Conservation (phyloP, 2,329 filamentous ascomycete species). For the Rhynchosporium secalis region DNA sequence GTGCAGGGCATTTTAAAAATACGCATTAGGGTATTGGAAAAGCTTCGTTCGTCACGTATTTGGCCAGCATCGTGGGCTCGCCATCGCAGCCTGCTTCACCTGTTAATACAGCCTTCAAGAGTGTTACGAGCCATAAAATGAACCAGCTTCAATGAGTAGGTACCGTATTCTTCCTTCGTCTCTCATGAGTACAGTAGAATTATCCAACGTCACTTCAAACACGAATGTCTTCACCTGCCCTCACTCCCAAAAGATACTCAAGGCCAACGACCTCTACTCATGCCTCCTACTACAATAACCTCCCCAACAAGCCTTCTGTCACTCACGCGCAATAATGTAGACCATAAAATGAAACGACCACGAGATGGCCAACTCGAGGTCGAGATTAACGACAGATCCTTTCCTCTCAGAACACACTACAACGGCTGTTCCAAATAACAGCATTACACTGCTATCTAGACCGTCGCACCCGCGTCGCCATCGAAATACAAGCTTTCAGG, state of each 20-base stretch:
- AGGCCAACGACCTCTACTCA: background rate
- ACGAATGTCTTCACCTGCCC: background rate
- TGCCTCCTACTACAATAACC: background rate
- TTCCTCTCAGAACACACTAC: constrained; percentile 40
- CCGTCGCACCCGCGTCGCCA: constrained; percentile 35
- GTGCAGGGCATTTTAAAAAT: too few species aligned
- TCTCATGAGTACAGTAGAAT: too few species aligned
- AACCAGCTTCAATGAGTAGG: too few species aligned
- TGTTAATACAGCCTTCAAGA: too few species aligned
- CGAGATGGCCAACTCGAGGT: constrained; percentile 40
- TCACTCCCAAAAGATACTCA: background rate
- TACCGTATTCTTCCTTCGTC: too few species aligned
- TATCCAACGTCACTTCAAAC: too few species aligned
- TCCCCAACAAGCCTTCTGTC: background rate
- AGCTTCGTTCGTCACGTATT: too few species aligned
- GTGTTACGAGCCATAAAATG: too few species aligned
- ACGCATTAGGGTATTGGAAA: too few species aligned
- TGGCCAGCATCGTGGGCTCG: too few species aligned
- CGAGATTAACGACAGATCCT: constrained; percentile 45
- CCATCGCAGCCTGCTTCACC: too few species aligned
- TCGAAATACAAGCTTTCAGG: constrained; percentile 27
- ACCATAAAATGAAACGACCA: constrained; percentile 45
- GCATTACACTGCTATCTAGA: constrained; percentile 38
- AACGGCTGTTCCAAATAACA: constrained; percentile 28
- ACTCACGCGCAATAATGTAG: constrained; percentile 32